These are phyloP conservation scores for Tricharina praecox DNA, from an alignment of 495 filamentous ascomycete species.

Conservation along the genomic window DNA sequence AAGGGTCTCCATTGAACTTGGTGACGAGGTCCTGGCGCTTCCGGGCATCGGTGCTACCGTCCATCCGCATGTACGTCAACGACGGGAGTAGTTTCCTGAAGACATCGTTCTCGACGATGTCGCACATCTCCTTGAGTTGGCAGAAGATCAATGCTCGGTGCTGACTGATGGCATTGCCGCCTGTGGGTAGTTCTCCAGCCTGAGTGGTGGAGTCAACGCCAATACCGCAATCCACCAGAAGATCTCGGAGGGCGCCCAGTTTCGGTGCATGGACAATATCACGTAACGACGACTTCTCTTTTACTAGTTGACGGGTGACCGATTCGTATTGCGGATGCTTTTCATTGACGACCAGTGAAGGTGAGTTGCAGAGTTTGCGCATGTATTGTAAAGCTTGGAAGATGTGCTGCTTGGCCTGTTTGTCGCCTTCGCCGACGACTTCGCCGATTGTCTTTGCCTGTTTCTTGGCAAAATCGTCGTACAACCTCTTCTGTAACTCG, in stretches of 20 bases:
- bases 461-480: constrained; percentile 88
- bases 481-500: constrained; percentile 83
- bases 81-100: constrained; percentile 69
- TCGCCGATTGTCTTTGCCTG: constrained; percentile 68
- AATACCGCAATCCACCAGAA: constrained; percentile 90
- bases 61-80: constrained; percentile 76
- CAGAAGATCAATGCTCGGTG: constrained; percentile 95
- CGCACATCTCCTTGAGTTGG: constrained; percentile 98
- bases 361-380: constrained; percentile 97
- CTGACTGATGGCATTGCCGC: constrained; percentile 68
- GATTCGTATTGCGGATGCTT: constrained; percentile 80
- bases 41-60: constrained; percentile 76
- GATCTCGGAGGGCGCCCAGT: constrained; percentile 68
- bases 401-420: constrained; percentile 90
- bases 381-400: constrained; percentile 99
- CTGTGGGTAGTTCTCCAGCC: constrained; percentile 43
- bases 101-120: constrained; percentile 90
- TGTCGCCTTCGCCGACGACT: constrained; percentile 57
- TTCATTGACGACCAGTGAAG: constrained; percentile 84
- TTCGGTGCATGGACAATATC: constrained; percentile 86
- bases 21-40: constrained; percentile 93
- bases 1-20: constrained; percentile 92
- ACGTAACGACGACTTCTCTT: constrained; percentile 56
- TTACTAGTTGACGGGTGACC: constrained; percentile 53
- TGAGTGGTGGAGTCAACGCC: constrained; percentile 42